phyloP scores from a whole-genome alignment of 306 rosid genomes.

The Biancaea sappan region DNA sequence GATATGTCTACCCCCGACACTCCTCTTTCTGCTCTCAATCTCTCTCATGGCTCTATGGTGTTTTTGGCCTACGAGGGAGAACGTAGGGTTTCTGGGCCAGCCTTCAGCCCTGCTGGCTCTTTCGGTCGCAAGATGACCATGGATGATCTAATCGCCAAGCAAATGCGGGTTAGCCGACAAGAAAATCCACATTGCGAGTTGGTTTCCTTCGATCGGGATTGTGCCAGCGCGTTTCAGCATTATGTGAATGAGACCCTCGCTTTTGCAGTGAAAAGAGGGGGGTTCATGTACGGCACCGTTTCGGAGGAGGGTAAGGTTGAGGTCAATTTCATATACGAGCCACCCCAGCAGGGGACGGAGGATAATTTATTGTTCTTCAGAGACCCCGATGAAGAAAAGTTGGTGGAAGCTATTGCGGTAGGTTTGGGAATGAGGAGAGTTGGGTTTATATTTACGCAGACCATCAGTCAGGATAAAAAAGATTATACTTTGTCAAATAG shows the following conservation, averaged over 20 bases:
- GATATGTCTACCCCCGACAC: slow-evolving; percentile 70
- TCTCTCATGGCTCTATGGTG: slow-evolving; percentile 75
- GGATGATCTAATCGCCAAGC: slow-evolving; percentile 96
- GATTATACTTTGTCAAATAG: slow-evolving; percentile 83
- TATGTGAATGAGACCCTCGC: slow-evolving; percentile 86
- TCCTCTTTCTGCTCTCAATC: slow-evolving; percentile 59
- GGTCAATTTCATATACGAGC: slow-evolving; percentile 93
- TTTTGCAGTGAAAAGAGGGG: slow-evolving; percentile 82
- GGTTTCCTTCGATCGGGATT: slow-evolving; percentile 90
- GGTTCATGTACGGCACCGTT: slow-evolving; percentile 93
- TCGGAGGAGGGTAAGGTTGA: slow-evolving; percentile 80
- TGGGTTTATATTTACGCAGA: slow-evolving; percentile 90
- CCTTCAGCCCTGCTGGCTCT: slow-evolving; percentile 76
- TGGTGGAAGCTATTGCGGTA: slow-evolving; percentile 80
- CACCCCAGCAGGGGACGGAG: slow-evolving; percentile 89
- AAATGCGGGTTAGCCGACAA: slow-evolving; percentile 85
- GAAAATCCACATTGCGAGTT: slow-evolving; percentile 85
- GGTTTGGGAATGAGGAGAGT: slow-evolving; percentile 89
- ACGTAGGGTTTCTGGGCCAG: slow-evolving; percentile 74
- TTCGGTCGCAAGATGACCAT: slow-evolving; percentile 98
- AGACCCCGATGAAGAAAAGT: slow-evolving; percentile 78
- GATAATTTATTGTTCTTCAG: slow-evolving; percentile 57
- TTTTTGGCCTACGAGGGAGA: slow-evolving; percentile 81
- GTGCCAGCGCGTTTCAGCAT: slow-evolving; percentile 87
- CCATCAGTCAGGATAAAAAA: slow-evolving; percentile 79